Evolutionary conservation across 2,329 filamentous ascomycete genomes (phyloP), one percentile per base, ranked within the genome.

Genomic region (Fusarium sp.): DNA sequence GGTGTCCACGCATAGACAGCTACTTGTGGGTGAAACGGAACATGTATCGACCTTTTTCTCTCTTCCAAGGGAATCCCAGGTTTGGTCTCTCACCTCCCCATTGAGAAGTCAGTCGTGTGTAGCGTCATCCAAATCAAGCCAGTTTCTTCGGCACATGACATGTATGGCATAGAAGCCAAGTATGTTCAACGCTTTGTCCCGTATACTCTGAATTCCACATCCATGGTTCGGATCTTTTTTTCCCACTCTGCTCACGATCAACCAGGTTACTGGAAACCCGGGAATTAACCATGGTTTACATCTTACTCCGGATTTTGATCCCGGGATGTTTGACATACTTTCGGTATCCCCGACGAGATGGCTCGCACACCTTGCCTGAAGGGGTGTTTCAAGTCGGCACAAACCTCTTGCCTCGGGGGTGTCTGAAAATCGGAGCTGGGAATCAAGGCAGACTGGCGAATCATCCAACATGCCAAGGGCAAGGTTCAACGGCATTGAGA

Each of bases 21-120:
- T 25, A n/a, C 27, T 25, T 2, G 25, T 23, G 10, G 25, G 29
- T 57, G 54, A 57, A 57, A 57, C 54, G 18, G 38, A 44, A 23
- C 11, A 31, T 57, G 54, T 46, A 33, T 31, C 53, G 23, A 56
- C 34, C 10, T 56, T 23, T 36, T 36, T 29, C 13, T 40, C n/a
- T 16, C 51, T 56, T 38, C 25, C 54, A 57, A 57, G 54, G 54
- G 54, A 33, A 57, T 57, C 54, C 54, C 38, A 57, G 38, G 38
- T 57, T 23, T 46, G 42, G 18, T 33, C 14, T 46, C 25, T n/a
- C 14, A 42, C 8, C 33, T 27, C 11, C 23, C 14, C 34, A 29
- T 56, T n/a, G n/a, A 18, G 23, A 44, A 51, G 13, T 20, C 10
- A 51, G 13, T 20, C 10, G 5, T 31, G 25, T 31, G 29, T 18